Evolutionary conservation across 345 rosid genomes (phyloP), one percentile per base, ranked within the genome.

Genomic region (thale cress (Arabidopsis thaliana)): DNA sequence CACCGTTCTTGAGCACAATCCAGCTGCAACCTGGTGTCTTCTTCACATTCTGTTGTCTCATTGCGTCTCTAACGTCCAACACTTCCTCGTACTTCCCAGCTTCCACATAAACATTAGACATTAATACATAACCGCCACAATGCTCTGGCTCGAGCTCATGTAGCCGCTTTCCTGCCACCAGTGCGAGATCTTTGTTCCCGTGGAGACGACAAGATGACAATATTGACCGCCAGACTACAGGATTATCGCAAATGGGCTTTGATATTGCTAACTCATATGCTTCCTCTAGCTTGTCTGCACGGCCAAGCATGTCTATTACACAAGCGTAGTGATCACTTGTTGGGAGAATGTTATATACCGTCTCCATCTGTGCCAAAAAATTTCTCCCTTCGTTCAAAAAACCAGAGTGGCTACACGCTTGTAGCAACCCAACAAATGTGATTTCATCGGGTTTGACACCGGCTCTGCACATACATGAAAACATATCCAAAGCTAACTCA

Each of bases 351-450:
- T 84, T 79, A 53, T 77, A 80, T 33, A 48, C 69, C 1, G 74
- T 65, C 80, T 81, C 70, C 90, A 89, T 89, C 75, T 70, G 70
- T 28, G 37, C 65, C 14, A 87, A 41, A 51, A 86, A 56, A 28
- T 57, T 78, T 57, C 45, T 65, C 34, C 91, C 95, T 73, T 84
- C 68, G 49, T 58, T 77, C 65, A 87, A 72, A 40, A 83, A 76
- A 42, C 93, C 95, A 2, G 87, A 82, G 66, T 89, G 91, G 74
- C 78, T 87, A 82, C 95, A 89, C 4, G 91, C 90, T 64, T 85
- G 82, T 44, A 87, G 64, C 51, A 86, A 65, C 36, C 86, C 86
- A 34, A 89, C 79, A 48, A 87, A 87, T 23, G 95, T 86, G 42
- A 89, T 82, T 49, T 83, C 85, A 63, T 89, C 84, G 2, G 91